Conservation (phyloP, 2,329 filamentous ascomycete genomes). For the Aurifilum marmelostoma region DNA sequence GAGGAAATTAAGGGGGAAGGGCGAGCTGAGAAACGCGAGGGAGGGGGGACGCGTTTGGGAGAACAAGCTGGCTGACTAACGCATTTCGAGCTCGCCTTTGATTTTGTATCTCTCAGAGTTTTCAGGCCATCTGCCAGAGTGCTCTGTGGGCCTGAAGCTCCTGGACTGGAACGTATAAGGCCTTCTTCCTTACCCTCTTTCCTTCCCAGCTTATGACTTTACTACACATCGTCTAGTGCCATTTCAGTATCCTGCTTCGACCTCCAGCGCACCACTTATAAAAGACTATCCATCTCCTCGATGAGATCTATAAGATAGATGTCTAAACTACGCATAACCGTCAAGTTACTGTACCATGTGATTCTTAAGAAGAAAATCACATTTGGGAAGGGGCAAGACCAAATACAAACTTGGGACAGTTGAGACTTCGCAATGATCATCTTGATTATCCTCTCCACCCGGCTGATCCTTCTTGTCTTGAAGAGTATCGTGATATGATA, state of each 20-base stretch:
- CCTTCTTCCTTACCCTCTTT: not conserved
- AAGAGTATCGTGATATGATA: no score
- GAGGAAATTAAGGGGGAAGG: not conserved
- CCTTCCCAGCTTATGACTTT: no score
- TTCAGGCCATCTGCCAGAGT: not conserved
- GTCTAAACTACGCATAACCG: no score
- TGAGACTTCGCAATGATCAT: no score
- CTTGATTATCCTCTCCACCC: no score
- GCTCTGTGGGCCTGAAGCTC: not conserved
- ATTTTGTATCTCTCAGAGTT: not conserved
- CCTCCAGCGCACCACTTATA: not conserved
- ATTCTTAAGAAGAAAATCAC: no score
- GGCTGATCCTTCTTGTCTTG: no score
- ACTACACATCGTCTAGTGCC: not conserved
- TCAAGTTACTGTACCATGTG: no score
- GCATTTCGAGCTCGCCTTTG: not conserved
- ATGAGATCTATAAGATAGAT: rapidly evolving
- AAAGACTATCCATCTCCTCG: not conserved
- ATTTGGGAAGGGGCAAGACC: no score
- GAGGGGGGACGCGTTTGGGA: not conserved
- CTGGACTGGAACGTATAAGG: not conserved
- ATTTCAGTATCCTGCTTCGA: not conserved
- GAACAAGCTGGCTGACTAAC: not conserved
- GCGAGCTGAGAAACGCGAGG: not conserved
- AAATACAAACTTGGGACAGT: no score